Base-by-base conservation (phyloP, 73 alveolate species). In the Symbiodinium natans region DNA sequence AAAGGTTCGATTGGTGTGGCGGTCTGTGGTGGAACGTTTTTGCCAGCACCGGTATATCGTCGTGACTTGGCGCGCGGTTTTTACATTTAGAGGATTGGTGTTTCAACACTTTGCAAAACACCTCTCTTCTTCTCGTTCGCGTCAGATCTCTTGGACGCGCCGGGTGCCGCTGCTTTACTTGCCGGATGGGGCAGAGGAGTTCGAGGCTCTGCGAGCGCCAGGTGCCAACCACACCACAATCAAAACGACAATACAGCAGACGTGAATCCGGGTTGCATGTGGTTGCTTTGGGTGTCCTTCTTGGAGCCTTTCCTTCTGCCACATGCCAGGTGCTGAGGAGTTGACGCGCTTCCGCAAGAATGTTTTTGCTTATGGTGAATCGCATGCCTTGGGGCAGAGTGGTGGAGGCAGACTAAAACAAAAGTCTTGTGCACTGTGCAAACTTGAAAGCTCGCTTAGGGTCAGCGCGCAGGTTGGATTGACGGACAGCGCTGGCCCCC, bases 351-450 rank as follows among this genome's bases (percentile, higher is more conserved):
- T 92, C 36, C 98, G 84, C 13, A 92, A 92, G 98, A 92, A 92
- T 46, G 63, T 77, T 52, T 92, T 92, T 15, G 92, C 98, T 6
- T 92, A 92, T 31, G 92, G 82, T 1, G 92, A 77, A 38, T 74
- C 98, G 42, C 98, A 92, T 17, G 98, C 92, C 29, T 85, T 92
- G 43, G 98, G 98, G 36, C 98, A 92, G 46, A 92, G 98, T 29
- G 98, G 98, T 7, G 98, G 98, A 77, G 98, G 95, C 80, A 13
- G 13, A 23, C 83, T 36, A 19, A 29, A 7, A 23, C 31, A 23
- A 23, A 42, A n/a, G 52, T n/a, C n/a, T n/a, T n/a, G n/a, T n/a
- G n/a, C n/a, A n/a, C n/a, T n/a, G n/a, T n/a, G n/a, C n/a, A n/a
- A n/a, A n/a, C n/a, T n/a, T n/a, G n/a, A n/a, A n/a, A n/a, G n/a